Evolutionary conservation across 192 early-diverging fungal species (phyloP), one percentile per base, ranked within the genome.

Genomic region (Coemansia sp.): DNA sequence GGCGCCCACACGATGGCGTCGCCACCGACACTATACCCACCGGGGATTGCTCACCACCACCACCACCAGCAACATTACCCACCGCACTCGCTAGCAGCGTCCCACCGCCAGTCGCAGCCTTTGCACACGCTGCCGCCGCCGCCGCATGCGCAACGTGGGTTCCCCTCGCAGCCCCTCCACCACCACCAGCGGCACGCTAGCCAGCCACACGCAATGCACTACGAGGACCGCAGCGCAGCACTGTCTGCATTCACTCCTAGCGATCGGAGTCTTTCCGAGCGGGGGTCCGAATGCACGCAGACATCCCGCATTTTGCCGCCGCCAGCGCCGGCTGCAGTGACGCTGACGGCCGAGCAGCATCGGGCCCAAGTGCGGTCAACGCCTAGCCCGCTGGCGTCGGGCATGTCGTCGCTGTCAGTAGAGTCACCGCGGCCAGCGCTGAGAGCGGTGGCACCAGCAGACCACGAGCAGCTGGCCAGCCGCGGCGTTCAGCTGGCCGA

Each of bases 11-110:
- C 57, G 19, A 67, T 73, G 70, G 31, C 58, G 43, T 62, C 71
- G 21, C 71, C 71, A 12, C 64, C 64, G 29, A 53, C 61, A 64
- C 64, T 67, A 66, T 67, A 75, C 58, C 50, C 64, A 9, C 64
- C 54, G 12, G 30, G 53, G 7, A 64, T 67, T 56, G 60, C 64
- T 28, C 70, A 67, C 42, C 59, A 62, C 15, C 50, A 47, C 25
- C n/a, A n/a, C n/a, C n/a, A n/a, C n/a, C n/a, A n/a, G n/a, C n/a
- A n/a, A n/a, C n/a, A n/a, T n/a, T n/a, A n/a, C n/a, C n/a, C n/a
- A n/a, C 42, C 42, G 27, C 56, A 50, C 15, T 32, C 22, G 23
- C 55, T 9, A 1, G 25, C 60, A n/a, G 43, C 49, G 12, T 35
- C 50, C 22, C 32, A 32, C 3, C 39, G 55, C 3, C 45, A 59